Conservation (phyloP, 495 filamentous ascomycete genomes). For the Talaromyces liani region DNA sequence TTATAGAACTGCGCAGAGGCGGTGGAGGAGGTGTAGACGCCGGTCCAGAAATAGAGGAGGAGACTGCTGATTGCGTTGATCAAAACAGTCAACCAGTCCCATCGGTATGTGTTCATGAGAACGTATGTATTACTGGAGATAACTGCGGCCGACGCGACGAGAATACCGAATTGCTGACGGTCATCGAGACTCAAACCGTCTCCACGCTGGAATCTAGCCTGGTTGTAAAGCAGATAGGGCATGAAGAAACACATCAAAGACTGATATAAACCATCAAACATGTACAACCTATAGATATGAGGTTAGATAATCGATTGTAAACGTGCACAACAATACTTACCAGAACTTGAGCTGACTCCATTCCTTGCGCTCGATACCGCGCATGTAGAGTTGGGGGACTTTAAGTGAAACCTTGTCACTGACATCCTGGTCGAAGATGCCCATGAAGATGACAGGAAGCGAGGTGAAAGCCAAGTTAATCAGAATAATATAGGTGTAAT, state of each 20-base stretch:
- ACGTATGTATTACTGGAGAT: conserved; percentile 87
- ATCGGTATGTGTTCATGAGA: conserved; percentile 89
- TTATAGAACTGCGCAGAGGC: conserved; percentile 67
- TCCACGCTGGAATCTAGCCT: conserved; percentile 56
- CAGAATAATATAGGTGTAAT: conserved; percentile 93
- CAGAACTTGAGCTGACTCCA: conserved; percentile 98
- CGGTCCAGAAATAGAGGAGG: conserved; percentile 95
- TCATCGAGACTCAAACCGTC: conserved; percentile 70
- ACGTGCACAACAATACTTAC: conserved; percentile 39
- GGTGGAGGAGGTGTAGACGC: conserved; percentile 70
- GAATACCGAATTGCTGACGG: conserved; percentile 72
- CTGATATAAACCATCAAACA: conserved; percentile 92
- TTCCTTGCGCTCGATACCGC: conserved; percentile 93
- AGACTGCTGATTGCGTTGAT: conserved; percentile 75
- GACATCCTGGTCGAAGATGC: conserved; percentile 96
- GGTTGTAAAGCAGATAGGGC: conserved; percentile 69
- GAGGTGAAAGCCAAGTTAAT: conserved; percentile 98
- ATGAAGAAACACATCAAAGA: conserved; percentile 90
- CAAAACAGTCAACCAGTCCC: conserved; percentile 91
- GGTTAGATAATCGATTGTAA: background rate
- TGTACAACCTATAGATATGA: conserved; percentile 64
- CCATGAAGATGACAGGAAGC: conserved; percentile 90
- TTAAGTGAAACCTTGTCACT: conserved; percentile 87
- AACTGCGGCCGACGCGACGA: conserved; percentile 70
- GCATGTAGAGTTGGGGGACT: conserved; percentile 90